A percentile compares a stretch with the other conserved stretches of the same genome.
These are phyloP conservation scores for Podospora fimiseda DNA, from an alignment of 495 filamentous ascomycete species.

Conservation along the genomic window DNA sequence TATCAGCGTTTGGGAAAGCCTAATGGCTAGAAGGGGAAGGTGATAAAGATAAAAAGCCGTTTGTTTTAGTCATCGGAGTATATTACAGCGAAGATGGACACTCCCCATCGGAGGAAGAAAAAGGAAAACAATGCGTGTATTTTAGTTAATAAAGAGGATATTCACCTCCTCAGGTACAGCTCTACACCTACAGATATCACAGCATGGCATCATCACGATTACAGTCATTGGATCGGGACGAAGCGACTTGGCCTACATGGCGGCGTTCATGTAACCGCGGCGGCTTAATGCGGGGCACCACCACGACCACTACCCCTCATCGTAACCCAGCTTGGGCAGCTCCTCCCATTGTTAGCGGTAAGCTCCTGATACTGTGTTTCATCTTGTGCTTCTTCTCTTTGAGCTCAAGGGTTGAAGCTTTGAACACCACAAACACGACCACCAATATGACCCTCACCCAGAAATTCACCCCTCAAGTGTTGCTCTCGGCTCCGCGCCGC, in stretches of 20 bases:
- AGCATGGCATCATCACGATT: neutral
- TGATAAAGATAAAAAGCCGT: neutral
- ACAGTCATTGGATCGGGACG: neutral
- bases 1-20: neutral
- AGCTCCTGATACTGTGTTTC: neutral
- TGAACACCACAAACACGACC: neutral
- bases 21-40: neutral
- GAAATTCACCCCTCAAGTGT: conserved; percentile 73
- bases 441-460: conserved; percentile 55
- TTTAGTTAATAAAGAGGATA: no score
- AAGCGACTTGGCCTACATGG: neutral
- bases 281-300: neutral
- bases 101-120: neutral
- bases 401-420: neutral
- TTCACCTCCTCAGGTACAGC: no score
- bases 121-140: neutral
- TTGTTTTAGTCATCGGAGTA: neutral
- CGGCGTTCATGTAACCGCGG: neutral
- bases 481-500: conserved; percentile 79
- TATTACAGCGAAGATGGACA: no score
- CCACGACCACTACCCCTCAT: neutral
- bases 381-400: neutral
- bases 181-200: neutral
- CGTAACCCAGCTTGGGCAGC: neutral
- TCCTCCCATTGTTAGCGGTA: neutral